These are phyloP conservation scores for Debaryomyces fabryi DNA, from an alignment of 1,139 yeast species.

Conservation along the genomic window DNA sequence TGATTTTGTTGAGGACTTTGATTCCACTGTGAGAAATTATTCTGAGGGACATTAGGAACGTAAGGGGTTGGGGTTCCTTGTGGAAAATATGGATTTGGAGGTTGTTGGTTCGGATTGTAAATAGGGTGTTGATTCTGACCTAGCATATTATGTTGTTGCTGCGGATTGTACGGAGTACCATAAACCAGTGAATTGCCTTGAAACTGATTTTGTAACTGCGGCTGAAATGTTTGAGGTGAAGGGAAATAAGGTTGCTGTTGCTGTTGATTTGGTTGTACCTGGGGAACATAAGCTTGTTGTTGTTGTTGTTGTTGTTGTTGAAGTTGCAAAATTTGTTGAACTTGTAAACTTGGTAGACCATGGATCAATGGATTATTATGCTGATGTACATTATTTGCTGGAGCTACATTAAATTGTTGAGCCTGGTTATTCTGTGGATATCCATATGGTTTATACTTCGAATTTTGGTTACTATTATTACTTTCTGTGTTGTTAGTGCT, in stretches of 20 bases:
- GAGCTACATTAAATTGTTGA: constrained; percentile 14
- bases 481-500: neutral
- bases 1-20: constrained; percentile 16
- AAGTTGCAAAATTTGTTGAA: constrained; percentile 13
- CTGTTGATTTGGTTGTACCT: neutral
- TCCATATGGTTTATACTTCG: constrained; percentile 26
- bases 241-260: constrained; percentile 12
- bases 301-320: constrained; percentile 5
- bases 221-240: constrained; percentile 8
- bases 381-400: neutral
- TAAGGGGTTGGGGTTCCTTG: constrained; percentile 11
- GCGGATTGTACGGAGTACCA: constrained; percentile 15
- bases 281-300: constrained; percentile 10
- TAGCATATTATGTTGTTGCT: constrained; percentile 18
- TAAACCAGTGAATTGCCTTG: neutral
- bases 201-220: constrained; percentile 9
- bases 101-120: constrained; percentile 7
- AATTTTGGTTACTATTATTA: neutral
- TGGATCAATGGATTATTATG: constrained; percentile 9
- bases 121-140: constrained; percentile 15
- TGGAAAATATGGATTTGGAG: constrained; percentile 11
- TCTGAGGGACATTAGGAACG: neutral
- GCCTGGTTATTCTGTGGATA: constrained; percentile 19
- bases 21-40: constrained; percentile 12
- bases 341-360: constrained; percentile 10